Base-by-base conservation (phyloP, 305 asterid species). In the Solanum hybrid region DNA sequence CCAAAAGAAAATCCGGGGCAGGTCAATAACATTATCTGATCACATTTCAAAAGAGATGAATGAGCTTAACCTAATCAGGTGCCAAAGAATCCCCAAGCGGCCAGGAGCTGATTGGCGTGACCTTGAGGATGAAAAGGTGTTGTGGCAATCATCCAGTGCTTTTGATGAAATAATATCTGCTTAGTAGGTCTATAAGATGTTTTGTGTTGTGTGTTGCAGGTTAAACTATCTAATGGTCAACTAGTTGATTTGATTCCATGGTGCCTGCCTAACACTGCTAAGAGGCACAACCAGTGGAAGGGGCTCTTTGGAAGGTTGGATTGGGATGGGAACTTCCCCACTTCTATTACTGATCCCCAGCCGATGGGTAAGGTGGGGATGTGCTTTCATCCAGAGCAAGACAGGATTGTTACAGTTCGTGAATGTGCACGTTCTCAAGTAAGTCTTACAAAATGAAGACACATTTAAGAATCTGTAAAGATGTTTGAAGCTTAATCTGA, bases 221-320 rank as follows among this genome's bases (percentile, higher is more conserved):
- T 93, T 75, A 92, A 89, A 46, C 86, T 93, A 82, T 92, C 92
- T 32, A 92, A 91, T 24, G 95, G 94, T 11, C 93, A 92, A 93
- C 78, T 91, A 82, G 94, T 91, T 90, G 95, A 93, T 93, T 91
- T 93, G 86, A 93, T 93, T 87, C 95, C 95, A 7, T 93, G 95
- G 95, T 93, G 95, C 91, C 86, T 93, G 71, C 94, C 95, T 27
- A 92, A 93, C 84, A 93, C 95, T 60, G 95, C 95, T 86, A 90
- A 93, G 92, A 91, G 95, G 92, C 95, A 93, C 92, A 93, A 93
- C 89, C 95, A 93, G 91, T 93, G 95, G 95, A 93, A 93, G 93
- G 95, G 94, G 46, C 93, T 93, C 76, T 93, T 92, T 88, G 95
- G 95, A 24, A 91, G 95, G 91, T 89, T 93, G 87, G 94, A 93